Evolutionary conservation across 2,329 filamentous ascomycete genomes (phyloP), one percentile per base, ranked within the genome.

Genomic region (Westerdykella sp.): DNA sequence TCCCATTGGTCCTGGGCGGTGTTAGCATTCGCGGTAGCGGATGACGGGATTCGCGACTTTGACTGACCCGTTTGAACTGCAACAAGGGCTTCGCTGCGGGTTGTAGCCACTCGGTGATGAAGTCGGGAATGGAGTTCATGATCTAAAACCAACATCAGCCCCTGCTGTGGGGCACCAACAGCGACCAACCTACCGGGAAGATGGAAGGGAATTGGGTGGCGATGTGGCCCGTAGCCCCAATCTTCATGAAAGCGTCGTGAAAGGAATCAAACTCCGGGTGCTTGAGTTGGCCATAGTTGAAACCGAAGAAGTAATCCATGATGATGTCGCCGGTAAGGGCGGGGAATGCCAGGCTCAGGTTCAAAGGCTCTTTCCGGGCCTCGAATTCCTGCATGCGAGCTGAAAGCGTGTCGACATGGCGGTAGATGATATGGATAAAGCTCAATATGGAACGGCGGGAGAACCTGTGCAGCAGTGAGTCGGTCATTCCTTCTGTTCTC

Each of bases 251-350:
- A 0, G 61, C 61, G 25, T 63, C 59, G 30, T 65, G 61, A 39
- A 65, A 66, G 1, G 58, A 62, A 5, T 56, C 53, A 39, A 65
- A 66, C n/a, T 60, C 51, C 0, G 62, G 58, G 22, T 62, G 46
- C 45, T 61, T 59, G 42, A 64, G 54, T 37, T 62, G 60, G 11
- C 41, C 48, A 30, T 63, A 59, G 44, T 64, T 63, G 51, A 65
- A 62, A 11, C 63, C 62, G 37, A 64, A 64, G 47, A 63, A 63
- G 45, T 72, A 73, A 41, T 70, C 62, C 46, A 69, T 71, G 48
- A 75, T 70, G 36, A 73, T 65, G 25, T 74, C 72, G 25, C 70
- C 70, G 2, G 69, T 69, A 37, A 69, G 59, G 15, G 69, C 69
- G 16, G 63, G 67, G 39, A 68, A 70, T 0, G 66, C 57, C 43